Evolutionary conservation across 108 stramenopile genomes (phyloP).

Genomic region (Aurantiochytrium sp.): DNA sequence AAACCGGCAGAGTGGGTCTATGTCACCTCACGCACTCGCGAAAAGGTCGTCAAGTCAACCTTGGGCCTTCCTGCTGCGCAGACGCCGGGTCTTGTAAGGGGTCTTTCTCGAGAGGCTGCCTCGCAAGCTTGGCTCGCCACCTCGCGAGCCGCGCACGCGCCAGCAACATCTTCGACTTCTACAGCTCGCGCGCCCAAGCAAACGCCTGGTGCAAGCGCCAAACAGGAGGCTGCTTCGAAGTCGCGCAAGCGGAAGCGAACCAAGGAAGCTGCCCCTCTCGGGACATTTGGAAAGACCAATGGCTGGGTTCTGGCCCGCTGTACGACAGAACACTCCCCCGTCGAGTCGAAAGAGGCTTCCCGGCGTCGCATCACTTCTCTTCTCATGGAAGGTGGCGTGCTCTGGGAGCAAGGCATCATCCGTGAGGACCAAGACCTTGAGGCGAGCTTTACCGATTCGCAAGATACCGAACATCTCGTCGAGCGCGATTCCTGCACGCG

Average conservation of each 20-base stretch:
- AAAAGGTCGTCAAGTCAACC: background rate
- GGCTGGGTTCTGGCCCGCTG: background rate
- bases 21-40: background rate
- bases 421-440: background rate
- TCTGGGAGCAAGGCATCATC: background rate
- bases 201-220: background rate
- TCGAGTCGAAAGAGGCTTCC: background rate
- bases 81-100: background rate
- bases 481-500: background rate
- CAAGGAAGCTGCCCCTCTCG: background rate
- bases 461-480: background rate
- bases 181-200: background rate
- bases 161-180: background rate
- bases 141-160: background rate
- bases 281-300: background rate
- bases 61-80: background rate
- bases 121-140: background rate
- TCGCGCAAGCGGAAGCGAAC: background rate
- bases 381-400: background rate
- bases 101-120: background rate
- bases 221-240: background rate
- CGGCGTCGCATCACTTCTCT: background rate
- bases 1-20: background rate
- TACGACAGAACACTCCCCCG: background rate
- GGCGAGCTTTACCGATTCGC: background rate